Evolutionary conservation across 345 rosid species (phyloP).

Genomic region (Murraya paniculata): DNA sequence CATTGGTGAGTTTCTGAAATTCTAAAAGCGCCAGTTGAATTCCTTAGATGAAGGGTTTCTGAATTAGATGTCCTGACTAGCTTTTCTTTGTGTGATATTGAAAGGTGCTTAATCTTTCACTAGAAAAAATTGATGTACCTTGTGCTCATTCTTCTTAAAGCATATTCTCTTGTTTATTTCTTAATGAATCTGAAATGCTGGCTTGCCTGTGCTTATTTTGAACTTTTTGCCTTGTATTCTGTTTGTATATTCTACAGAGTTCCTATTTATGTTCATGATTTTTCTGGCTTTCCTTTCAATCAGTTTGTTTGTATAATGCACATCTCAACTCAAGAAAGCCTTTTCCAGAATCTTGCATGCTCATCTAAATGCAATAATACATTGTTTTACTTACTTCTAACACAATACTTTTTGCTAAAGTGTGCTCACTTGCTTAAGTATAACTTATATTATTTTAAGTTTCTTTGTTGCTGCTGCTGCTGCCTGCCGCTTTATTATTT

Average conservation of each 20-base stretch:
- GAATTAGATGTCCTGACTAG: not conserved
- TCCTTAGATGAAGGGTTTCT: not conserved
- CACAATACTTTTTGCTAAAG: not conserved
- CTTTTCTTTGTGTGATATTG: not conserved
- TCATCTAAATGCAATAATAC: not conserved
- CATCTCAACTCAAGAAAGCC: not conserved
- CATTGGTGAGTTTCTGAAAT: slow-evolving; percentile 44
- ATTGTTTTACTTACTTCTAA: not conserved
- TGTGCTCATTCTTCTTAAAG: not conserved
- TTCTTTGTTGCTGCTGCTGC: not conserved
- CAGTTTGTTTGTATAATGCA: not conserved
- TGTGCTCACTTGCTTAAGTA: not conserved
- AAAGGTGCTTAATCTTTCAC: not conserved
- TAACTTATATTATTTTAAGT: too few species aligned
- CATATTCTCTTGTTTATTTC: not conserved
- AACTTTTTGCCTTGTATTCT: not conserved
- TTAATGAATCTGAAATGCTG: not conserved
- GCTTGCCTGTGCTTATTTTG: not conserved
- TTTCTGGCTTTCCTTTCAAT: not conserved
- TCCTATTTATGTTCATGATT: not conserved
- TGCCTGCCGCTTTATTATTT: not conserved
- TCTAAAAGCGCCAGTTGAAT: not conserved
- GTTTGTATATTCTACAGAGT: not conserved
- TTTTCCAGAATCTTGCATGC: not conserved
- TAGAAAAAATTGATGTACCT: not conserved